Evolutionary conservation across 352 stramenopile species (phyloP).

Genomic region (Globisporangium cylindrosporum): DNA sequence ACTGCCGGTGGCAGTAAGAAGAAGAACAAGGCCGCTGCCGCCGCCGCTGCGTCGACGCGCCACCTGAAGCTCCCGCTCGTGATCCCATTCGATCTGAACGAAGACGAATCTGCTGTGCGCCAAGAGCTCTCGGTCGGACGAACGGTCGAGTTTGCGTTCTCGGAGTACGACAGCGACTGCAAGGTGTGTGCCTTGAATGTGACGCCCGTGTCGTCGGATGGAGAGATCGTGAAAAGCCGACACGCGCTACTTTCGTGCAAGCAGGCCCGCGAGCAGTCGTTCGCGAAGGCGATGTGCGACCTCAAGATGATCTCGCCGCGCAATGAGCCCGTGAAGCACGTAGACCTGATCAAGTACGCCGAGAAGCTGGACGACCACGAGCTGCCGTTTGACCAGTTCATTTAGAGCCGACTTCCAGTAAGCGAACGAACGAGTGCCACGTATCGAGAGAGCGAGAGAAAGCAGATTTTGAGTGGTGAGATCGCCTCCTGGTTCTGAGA

Average conservation of each 20-base stretch:
- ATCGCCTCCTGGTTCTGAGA: background rate
- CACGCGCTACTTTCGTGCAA: constrained; percentile 70
- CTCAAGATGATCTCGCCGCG: constrained; percentile 77
- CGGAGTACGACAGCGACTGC: constrained; percentile 21
- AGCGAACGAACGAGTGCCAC: background rate
- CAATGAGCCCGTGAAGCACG: constrained; percentile 70
- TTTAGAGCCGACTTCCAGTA: constrained; percentile 27
- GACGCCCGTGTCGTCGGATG: constrained; percentile 53
- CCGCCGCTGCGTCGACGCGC: constrained; percentile 12
- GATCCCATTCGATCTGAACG: constrained; percentile 63
- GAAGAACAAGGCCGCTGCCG: constrained; percentile 9
- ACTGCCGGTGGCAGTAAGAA: constrained; percentile 13
- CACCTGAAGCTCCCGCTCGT: constrained; percentile 57
- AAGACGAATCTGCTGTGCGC: constrained; percentile 34
- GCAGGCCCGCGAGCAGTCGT: constrained; percentile 68
- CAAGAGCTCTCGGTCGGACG: constrained; percentile 60
- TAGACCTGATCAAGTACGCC: constrained; percentile 85
- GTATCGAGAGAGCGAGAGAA: background rate
- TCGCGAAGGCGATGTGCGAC: constrained; percentile 71
- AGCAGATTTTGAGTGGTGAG: background rate
- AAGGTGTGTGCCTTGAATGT: constrained; percentile 52
- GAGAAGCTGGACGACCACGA: constrained; percentile 74
- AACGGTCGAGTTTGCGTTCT: constrained; percentile 68
- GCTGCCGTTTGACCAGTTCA: constrained; percentile 52
- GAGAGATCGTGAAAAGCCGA: constrained; percentile 68